phyloP scores from a whole-genome alignment of 805 yeast species.

The Saccharomycopsis synnaedendra region DNA sequence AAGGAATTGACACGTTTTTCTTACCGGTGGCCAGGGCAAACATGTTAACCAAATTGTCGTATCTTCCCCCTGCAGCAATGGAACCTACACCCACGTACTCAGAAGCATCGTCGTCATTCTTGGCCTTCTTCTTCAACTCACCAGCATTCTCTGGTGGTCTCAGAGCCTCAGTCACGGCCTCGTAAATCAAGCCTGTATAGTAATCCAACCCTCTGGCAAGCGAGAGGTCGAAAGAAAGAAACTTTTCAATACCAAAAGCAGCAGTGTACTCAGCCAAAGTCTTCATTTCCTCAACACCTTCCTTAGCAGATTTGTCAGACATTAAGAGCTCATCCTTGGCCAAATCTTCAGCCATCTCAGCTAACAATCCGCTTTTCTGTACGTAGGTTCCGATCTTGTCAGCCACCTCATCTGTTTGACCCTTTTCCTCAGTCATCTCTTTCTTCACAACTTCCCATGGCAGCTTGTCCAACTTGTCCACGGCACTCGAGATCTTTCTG shows the following conservation, averaged over 20 bases:
- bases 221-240: slow-evolving; percentile 80
- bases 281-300: slow-evolving; percentile 75
- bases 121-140: slow-evolving; percentile 52
- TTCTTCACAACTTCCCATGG: slow-evolving; percentile 93
- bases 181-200: slow-evolving; percentile 94
- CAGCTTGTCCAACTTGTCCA: slow-evolving; percentile 87
- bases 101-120: slow-evolving; percentile 87
- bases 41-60: slow-evolving; percentile 95
- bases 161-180: slow-evolving; percentile 88
- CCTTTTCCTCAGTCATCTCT: slow-evolving; percentile 88
- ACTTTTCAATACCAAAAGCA: slow-evolving; percentile 63
- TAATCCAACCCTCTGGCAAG: slow-evolving; percentile 96
- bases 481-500: slow-evolving; percentile 87
- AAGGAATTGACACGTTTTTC: slow-evolving; percentile 73
- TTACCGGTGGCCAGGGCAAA: slow-evolving; percentile 76
- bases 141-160: slow-evolving; percentile 87
- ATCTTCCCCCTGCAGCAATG: slow-evolving; percentile 98
- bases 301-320: slow-evolving; percentile 59
- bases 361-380: slow-evolving; percentile 66
- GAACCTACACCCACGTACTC: slow-evolving; percentile 98
- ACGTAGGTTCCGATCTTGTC: slow-evolving; percentile 89
- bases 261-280: slow-evolving; percentile 66
- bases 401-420: slow-evolving; percentile 84
- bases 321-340: slow-evolving; percentile 45
- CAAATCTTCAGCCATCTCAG: slow-evolving; percentile 47